Conservation (phyloP, 2,329 filamentous ascomycete genomes). For the Paecilomyces formosus region DNA sequence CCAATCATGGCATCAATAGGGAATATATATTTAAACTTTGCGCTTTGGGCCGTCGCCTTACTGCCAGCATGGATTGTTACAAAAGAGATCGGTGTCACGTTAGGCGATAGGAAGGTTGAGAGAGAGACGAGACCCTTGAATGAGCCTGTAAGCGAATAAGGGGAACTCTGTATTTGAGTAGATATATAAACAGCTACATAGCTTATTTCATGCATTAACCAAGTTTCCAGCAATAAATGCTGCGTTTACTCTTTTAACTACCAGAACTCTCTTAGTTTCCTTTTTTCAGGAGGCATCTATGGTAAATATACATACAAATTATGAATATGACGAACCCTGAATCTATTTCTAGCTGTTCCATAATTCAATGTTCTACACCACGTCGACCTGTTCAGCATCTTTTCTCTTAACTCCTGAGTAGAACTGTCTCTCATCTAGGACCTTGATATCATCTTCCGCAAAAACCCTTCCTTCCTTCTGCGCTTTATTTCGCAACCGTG, state of each 20-base stretch:
- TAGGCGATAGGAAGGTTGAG: constrained; percentile 23
- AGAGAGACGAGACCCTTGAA: constrained; percentile 10
- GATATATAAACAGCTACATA: not conserved
- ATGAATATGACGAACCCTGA: too few species aligned
- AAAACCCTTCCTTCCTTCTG: constrained; percentile 18
- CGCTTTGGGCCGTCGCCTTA: constrained; percentile 57
- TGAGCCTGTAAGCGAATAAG: not conserved
- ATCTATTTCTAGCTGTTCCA: not conserved
- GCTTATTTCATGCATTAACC: not conserved
- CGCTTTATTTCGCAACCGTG: constrained; percentile 20
- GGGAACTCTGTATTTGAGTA: not conserved
- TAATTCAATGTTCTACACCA: not conserved
- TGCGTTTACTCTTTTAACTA: not conserved
- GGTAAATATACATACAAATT: too few species aligned
- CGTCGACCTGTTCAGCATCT: not conserved
- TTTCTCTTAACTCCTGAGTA: not conserved
- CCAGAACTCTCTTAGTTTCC: not conserved
- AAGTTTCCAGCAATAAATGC: not conserved
- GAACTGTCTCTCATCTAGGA: constrained; percentile 2
- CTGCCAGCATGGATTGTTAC: constrained; percentile 61
- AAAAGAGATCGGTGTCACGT: constrained; percentile 43
- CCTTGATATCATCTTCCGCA: constrained; percentile 19
- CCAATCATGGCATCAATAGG: constrained; percentile 58
- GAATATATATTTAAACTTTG: constrained; percentile 64
- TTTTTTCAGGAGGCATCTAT: too few species aligned